Percentiles rank a stretch among this genome's conserved stretches.
Conservation (phyloP, 208 protist genomes). For the Phytomonas sp. region DNA sequence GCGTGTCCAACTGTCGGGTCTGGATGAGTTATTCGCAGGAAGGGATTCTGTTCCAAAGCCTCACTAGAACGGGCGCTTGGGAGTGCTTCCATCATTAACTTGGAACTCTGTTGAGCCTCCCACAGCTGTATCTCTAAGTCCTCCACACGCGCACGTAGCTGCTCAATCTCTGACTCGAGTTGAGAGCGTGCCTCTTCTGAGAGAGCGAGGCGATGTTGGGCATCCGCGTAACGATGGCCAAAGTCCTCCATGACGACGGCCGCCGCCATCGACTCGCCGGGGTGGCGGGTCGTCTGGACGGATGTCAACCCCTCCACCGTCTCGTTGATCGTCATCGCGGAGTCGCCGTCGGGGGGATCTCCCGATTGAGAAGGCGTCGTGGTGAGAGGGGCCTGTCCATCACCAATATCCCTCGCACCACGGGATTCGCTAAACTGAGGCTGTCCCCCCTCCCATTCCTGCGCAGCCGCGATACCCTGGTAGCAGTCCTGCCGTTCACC, state of each 20-base stretch:
- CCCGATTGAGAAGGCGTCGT: background rate
- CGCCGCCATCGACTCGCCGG: background rate
- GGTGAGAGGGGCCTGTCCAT: background rate
- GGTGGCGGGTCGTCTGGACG: background rate
- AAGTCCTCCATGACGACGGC: constrained; percentile 24
- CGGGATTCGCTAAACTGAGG: background rate
- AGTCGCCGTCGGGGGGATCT: background rate
- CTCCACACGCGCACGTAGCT: constrained; percentile 16
- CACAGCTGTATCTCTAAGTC: constrained; percentile 19
- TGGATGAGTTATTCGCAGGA: background rate
- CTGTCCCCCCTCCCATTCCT: background rate
- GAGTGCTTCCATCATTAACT: background rate
- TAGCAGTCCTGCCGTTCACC: background rate
- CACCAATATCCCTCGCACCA: constrained; percentile 7
- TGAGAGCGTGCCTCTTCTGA: constrained; percentile 23
- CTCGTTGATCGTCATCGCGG: constrained; percentile 4
- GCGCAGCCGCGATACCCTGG: background rate
- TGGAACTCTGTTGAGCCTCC: constrained; percentile 4
- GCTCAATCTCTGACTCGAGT: constrained; percentile 30
- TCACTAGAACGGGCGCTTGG: background rate
- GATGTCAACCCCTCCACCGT: constrained; percentile 8
- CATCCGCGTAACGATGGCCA: constrained; percentile 32
- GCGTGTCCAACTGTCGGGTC: background rate
- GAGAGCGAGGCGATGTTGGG: constrained; percentile 24
- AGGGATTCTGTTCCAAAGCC: background rate